phyloP scores from a whole-genome alignment of 306 rosid genomes.

The Rosa rugosa region DNA sequence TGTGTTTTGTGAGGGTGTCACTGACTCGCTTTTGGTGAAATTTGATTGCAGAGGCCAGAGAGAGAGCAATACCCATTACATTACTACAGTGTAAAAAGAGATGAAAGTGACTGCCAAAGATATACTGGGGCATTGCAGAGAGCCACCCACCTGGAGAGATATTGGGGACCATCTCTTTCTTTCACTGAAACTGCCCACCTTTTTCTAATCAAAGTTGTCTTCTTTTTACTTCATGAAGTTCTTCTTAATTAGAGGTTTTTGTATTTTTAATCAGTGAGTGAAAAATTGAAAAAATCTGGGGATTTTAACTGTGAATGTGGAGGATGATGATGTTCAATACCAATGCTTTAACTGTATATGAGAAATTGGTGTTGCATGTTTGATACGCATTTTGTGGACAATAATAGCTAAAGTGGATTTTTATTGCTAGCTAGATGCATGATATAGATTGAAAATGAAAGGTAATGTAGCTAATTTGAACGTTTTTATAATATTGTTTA shows the following conservation, averaged over 20 bases:
- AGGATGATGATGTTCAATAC: background rate
- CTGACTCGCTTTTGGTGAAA: constrained; percentile 11
- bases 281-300: background rate
- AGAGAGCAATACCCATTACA: background rate
- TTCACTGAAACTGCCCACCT: constrained; percentile 25
- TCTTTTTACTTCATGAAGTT: background rate
- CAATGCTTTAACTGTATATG: background rate
- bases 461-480: background rate
- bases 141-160: constrained; percentile 23
- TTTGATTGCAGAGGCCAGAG: constrained; percentile 19
- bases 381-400: background rate
- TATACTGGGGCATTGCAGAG: background rate
- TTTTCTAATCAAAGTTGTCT: background rate
- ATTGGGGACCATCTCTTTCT: constrained; percentile 3
- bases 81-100: constrained; percentile 16
- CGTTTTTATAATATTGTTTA: background rate
- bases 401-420: background rate
- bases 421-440: background rate
- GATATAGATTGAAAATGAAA: background rate
- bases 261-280: background rate
- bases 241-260: background rate
- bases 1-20: constrained; percentile 4
- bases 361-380: background rate
- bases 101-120: constrained; percentile 42
- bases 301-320: background rate